Conservation (phyloP, 2,329 filamentous ascomycete genomes). For the Cladosporium sp. region DNA sequence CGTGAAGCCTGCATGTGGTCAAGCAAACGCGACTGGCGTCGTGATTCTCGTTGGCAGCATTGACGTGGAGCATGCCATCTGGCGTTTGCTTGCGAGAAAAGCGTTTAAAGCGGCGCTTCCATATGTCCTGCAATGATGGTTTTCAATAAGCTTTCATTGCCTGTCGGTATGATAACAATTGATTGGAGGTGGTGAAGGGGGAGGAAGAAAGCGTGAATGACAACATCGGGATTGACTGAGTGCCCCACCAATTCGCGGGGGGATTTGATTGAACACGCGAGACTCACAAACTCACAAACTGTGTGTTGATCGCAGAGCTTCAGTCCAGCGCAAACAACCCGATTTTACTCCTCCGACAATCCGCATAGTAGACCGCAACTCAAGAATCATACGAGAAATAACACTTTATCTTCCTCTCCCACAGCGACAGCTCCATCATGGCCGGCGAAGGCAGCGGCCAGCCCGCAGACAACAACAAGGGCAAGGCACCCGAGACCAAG, state of each 20-base stretch:
- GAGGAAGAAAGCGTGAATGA: not conserved
- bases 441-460: slow-evolving; percentile 9
- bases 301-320: not conserved
- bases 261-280: not conserved
- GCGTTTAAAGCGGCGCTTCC: not conserved
- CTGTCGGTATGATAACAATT: not conserved
- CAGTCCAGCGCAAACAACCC: not conserved
- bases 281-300: not conserved
- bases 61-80: not conserved
- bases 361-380: too few relatives aligned
- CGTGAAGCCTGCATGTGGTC: too few relatives aligned
- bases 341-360: not conserved
- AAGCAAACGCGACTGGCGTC: not conserved
- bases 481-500: slow-evolving; percentile 6
- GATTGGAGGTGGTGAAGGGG: not conserved
- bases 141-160: not conserved
- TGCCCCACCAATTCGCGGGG: slow-evolving; percentile 10
- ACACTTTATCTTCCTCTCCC: not conserved
- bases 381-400: not conserved
- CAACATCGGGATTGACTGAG: not conserved
- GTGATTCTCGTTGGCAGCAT: not conserved
- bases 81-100: not conserved
- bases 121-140: not conserved
- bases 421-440: not conserved
- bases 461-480: slow-evolving; percentile 15